Base-by-base conservation (phyloP, 1,139 yeast species). In the Zygosaccharomyces pseudobailii region DNA sequence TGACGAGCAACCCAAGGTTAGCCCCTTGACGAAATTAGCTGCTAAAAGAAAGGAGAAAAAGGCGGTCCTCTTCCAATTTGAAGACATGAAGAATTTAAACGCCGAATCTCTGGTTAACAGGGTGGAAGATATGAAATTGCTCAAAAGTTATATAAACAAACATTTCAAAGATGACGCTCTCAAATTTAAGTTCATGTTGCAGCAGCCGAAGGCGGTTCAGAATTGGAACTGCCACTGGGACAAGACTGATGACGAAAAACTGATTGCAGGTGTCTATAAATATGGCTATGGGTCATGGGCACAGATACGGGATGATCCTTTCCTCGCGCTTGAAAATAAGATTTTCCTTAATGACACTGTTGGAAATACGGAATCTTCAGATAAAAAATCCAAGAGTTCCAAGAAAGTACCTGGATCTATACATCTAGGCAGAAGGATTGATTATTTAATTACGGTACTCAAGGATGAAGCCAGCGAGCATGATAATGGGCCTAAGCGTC, bases 241-340 rank as follows among this genome's bases (percentile, higher is more conserved):
- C 3, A 74, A 76, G 10, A 78, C 74, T 36, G 96, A 94, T 63
- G 99, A 94, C 66, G 85, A 89, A 37, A 85, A 83, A 81, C 73
- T 94, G 46, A 68, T 94, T 53, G 80, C 86, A 36, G 99, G 99
- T 54, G 86, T 92, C 27, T 78, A 80, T 63, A 89, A 88, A 66
- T 88, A 90, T 67, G 99, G 99, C 0, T 92, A 88, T 63, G 98
- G 98, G 19, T 84, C 96, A 0, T 94, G 98, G 98, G 68, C 78
- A 6, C 90, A 87, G 63, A 90, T 94, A 40, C 74, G 98, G 63
- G 98, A 92, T 68, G 98, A 94, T 69, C 97, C 98, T 1, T 77
- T 87, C 48, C 74, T 94, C 51, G 94, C 92, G 10, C 74, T 94
- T 55, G 87, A 89, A 53, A 88, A 88, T 58, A 90, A 87, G 70